These are phyloP conservation scores for Eutrema japonicum DNA, from an alignment of 345 rosid species.

Conservation along the genomic window DNA sequence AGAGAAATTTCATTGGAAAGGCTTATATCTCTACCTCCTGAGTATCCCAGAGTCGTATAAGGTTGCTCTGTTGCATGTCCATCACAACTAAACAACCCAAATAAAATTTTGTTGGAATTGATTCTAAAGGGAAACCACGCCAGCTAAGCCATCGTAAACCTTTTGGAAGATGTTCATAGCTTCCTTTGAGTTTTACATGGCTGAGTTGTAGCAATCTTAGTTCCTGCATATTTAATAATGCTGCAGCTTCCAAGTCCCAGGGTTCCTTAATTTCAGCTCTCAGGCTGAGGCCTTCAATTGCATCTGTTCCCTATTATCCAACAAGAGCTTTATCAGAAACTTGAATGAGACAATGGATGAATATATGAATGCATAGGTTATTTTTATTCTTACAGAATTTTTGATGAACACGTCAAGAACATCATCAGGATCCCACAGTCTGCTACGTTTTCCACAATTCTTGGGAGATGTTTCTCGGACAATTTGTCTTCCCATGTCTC, in stretches of 20 bases:
- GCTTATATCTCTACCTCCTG: neutral
- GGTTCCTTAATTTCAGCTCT: neutral
- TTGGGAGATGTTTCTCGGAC: conserved; percentile 23
- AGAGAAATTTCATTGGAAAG: too few relatives aligned
- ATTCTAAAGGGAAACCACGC: neutral
- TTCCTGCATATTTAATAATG: neutral
- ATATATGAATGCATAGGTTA: neutral
- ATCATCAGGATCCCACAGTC: conserved; percentile 37
- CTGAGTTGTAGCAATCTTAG: conserved; percentile 10
- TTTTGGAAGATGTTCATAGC: neutral
- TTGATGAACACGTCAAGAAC: conserved; percentile 25
- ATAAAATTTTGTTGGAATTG: too few relatives aligned
- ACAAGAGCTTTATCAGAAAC: too few relatives aligned
- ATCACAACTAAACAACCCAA: neutral
- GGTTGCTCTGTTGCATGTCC: conserved; percentile 12
- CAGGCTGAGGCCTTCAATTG: conserved; percentile 7
- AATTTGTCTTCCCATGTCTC: conserved; percentile 45
- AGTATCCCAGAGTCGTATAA: neutral
- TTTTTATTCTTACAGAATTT: neutral
- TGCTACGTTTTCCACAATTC: conserved; percentile 32
- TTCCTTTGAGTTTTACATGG: neutral
- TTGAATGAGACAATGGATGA: too few relatives aligned
- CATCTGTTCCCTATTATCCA: neutral
- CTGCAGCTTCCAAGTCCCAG: neutral
- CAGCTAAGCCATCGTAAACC: conserved; percentile 4